phyloP scores from a whole-genome alignment of 352 stramenopile genomes.

The Pythium brachiatum region DNA sequence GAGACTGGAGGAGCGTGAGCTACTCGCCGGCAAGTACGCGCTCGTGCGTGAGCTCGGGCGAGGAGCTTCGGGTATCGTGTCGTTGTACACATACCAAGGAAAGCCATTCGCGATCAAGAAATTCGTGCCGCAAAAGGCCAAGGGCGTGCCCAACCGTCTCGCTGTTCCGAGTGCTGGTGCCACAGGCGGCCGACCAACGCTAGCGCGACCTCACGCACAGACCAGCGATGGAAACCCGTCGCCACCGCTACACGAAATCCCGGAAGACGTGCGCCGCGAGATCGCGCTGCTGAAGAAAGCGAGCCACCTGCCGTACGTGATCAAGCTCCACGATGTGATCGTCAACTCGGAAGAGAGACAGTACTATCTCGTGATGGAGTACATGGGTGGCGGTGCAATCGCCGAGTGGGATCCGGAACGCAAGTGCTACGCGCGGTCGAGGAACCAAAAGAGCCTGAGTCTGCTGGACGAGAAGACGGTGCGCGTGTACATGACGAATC shows the following conservation, averaged over 20 bases:
- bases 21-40: constrained; percentile 64
- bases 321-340: constrained; percentile 74
- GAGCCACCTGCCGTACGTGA: constrained; percentile 60
- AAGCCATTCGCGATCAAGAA: constrained; percentile 72
- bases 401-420: constrained; percentile 68
- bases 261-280: constrained; percentile 64
- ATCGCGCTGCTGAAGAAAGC: constrained; percentile 79
- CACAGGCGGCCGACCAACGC: neutral
- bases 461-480: constrained; percentile 45
- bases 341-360: constrained; percentile 50
- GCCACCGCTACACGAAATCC: constrained; percentile 19
- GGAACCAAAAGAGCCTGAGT: constrained; percentile 39
- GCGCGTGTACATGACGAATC: constrained; percentile 51
- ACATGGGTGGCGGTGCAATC: constrained; percentile 77
- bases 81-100: constrained; percentile 67
- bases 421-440: constrained; percentile 59
- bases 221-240: neutral
- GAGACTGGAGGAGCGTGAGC: constrained; percentile 46
- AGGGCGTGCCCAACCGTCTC: constrained; percentile 47
- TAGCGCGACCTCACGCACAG: neutral
- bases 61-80: constrained; percentile 66
- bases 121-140: constrained; percentile 55
- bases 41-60: constrained; percentile 72
- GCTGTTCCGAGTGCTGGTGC: constrained; percentile 24
- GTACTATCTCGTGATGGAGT: constrained; percentile 85